phyloP scores from a whole-genome alignment of 169 alveolate genomes.

The Plasmodium vinckei region DNA sequence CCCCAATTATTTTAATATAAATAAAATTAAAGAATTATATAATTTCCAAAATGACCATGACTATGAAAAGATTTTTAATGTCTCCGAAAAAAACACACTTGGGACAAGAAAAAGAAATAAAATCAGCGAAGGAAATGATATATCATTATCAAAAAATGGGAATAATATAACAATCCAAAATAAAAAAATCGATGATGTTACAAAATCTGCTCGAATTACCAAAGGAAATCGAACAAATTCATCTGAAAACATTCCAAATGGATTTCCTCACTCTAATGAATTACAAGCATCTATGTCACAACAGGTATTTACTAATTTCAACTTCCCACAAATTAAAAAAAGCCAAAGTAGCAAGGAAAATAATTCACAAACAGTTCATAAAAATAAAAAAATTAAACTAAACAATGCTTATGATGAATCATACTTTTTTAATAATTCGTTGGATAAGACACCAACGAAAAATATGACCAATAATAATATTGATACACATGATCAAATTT shows the following conservation, averaged over 20 bases:
- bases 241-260: too few species aligned
- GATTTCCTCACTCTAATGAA: too few species aligned
- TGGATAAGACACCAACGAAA: conserved; percentile 54
- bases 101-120: conserved; percentile 31
- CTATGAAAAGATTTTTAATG: conserved; percentile 52
- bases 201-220: too few species aligned
- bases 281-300: too few species aligned
- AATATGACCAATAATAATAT: conserved; percentile 3
- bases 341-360: conserved; percentile 9
- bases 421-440: conserved; percentile 7
- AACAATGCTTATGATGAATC: conserved; percentile 1
- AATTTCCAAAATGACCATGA: conserved; percentile 14
- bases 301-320: neutral
- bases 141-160: neutral
- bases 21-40: conserved; percentile 28
- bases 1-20: conserved; percentile 49
- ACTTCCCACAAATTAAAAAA: neutral
- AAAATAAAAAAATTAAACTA: conserved; percentile 27
- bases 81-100: neutral
- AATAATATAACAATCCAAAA: too few species aligned
- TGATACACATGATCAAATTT: conserved; percentile 1
- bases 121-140: neutral
- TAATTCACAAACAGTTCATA: neutral
- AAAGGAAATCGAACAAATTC: too few species aligned
- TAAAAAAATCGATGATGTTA: too few species aligned